These are phyloP conservation scores for Lactarius psammicola DNA, from an alignment of 768 basidiomycete species.

Conservation along the genomic window DNA sequence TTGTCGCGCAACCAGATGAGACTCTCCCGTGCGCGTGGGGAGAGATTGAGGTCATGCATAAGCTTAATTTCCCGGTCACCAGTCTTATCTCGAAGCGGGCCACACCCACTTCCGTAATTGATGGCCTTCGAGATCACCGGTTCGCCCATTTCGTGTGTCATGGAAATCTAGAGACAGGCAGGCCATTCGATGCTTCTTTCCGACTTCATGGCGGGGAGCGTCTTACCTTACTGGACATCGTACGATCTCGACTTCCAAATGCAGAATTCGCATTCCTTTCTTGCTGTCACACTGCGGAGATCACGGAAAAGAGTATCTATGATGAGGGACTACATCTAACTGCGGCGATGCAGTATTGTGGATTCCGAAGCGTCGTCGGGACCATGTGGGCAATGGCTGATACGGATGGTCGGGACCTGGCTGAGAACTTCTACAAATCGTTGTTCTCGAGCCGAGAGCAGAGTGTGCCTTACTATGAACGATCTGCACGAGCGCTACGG, in stretches of 20 bases:
- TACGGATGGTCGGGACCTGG: constrained; percentile 11
- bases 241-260: background rate
- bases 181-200: constrained; percentile 10
- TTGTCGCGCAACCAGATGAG: background rate
- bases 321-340: constrained; percentile 20
- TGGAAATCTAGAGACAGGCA: constrained; percentile 1
- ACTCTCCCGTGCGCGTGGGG: background rate
- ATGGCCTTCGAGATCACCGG: background rate
- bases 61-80: background rate
- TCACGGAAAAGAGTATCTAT: background rate
- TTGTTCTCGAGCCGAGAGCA: background rate
- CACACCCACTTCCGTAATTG: background rate
- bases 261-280: constrained; percentile 20
- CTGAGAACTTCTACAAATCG: constrained; percentile 2
- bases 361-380: constrained; percentile 19
- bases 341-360: background rate
- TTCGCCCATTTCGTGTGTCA: constrained; percentile 18
- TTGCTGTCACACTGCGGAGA: constrained; percentile 13
- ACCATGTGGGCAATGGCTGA: constrained; percentile 23
- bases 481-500: background rate
- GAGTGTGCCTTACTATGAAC: background rate
- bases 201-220: background rate
- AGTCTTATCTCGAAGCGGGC: background rate
- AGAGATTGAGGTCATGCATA: background rate
- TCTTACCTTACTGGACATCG: constrained; percentile 8